Base-by-base conservation (phyloP, 2,329 filamentous ascomycete species). In the Cladosporium colombiae region DNA sequence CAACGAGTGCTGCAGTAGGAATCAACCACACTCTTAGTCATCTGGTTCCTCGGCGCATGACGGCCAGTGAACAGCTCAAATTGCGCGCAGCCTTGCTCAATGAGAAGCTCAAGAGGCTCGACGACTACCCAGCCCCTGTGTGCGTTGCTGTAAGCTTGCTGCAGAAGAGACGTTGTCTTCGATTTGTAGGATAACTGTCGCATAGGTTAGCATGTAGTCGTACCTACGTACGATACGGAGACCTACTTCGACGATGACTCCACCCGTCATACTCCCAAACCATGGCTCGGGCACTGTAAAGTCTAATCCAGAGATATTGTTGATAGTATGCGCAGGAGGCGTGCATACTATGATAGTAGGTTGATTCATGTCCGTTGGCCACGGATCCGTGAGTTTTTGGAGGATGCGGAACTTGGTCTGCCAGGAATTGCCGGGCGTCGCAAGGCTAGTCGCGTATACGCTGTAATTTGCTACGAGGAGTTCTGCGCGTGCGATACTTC, bases 321-420 rank as follows among this genome's bases (percentile, higher is more conserved):
- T 6, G 6, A 62, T 33, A 2, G n/a, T 14, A 25, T 62, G 44
- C 18, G 59, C 27, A 1, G 59, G 44, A 3, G 46, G 21, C 7
- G 59, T 62, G 46, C 59, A 52, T 5, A 62, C 25, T 13, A 62
- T 53, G n/a, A 62, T 62, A 1, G 59, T 27, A 52, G 59, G 59
- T 11, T 52, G 59, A 21, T 52, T 25, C 13, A 35, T 18, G 5
- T 52, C 46, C 2, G 29, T 1, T 5, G 59, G 59, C 59, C 59
- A 62, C 25, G 44, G n/a, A 14, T 33, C 18, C 14, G 27, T 35
- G 14, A 52, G 59, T 7, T 21, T 23, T 3, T 16, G 11, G 1
- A 57, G 29, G 7, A 57, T 33, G 29, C 31, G 29, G 13, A 57
- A 23, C 7, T 16, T 55, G 16, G 27, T 55, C 27, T 31, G 31